These are phyloP conservation scores for Thraustochytrium striatum DNA, from an alignment of 352 stramenopile species.

Conservation along the genomic window DNA sequence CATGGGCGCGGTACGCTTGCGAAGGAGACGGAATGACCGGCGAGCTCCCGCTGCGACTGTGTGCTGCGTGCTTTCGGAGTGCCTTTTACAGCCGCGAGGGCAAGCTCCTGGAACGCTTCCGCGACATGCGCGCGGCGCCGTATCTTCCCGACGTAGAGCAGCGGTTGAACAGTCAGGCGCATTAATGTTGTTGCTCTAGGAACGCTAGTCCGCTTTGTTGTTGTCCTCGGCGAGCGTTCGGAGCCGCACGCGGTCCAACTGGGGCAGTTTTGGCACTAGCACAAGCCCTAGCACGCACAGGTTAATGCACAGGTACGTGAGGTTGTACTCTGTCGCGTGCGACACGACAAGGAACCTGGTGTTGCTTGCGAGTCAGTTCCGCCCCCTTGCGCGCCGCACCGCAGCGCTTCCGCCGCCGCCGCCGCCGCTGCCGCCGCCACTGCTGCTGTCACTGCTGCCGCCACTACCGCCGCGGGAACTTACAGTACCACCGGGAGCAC, in stretches of 20 bases:
- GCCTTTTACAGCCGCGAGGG: slow-evolving; percentile 10
- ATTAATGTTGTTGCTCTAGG: neutral
- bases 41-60: slow-evolving; percentile 9
- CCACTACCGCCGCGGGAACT: too few species aligned
- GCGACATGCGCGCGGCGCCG: neutral
- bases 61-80: neutral
- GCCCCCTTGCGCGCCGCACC: neutral
- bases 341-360: slow-evolving; percentile 39
- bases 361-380: neutral
- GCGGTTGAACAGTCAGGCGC: neutral
- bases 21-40: slow-evolving; percentile 2
- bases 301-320: slow-evolving; percentile 29
- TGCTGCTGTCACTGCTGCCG: too few species aligned
- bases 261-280: slow-evolving; percentile 34
- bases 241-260: slow-evolving; percentile 35
- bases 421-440: too few species aligned
- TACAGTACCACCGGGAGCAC: slow-evolving; percentile 41
- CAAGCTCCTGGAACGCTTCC: neutral
- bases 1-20: slow-evolving; percentile 29
- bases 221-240: slow-evolving; percentile 24
- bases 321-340: slow-evolving; percentile 40
- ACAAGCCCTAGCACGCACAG: slow-evolving; percentile 26
- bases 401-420: too few species aligned
- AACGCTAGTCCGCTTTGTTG: neutral
- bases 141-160: neutral